Evolutionary conservation across 2,329 filamentous ascomycete genomes (phyloP).

Genomic region (Ascochyta pisi): DNA sequence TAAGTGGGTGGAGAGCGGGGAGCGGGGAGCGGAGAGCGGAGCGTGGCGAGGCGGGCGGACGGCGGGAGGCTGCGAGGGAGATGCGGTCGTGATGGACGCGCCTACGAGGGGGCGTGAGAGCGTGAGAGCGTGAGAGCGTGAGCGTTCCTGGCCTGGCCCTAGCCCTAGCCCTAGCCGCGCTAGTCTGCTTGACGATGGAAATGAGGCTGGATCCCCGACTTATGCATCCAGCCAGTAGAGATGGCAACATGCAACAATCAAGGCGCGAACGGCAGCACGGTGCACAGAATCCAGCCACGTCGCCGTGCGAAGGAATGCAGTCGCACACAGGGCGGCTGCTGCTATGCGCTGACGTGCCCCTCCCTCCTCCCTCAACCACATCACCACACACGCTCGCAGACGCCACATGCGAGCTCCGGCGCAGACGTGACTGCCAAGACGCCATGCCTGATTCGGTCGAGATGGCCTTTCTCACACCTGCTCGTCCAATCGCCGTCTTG

Average conservation of each 20-base stretch:
- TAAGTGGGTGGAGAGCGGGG: slow-evolving; percentile 22
- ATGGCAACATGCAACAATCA: too few relatives aligned
- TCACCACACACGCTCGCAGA: slow-evolving; percentile 1
- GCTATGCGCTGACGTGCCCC: background rate
- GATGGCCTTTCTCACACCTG: background rate
- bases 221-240: slow-evolving; percentile 7
- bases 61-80: slow-evolving; percentile 14
- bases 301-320: background rate
- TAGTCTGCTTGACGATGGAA: background rate
- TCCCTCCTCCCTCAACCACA: background rate
- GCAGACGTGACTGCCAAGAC: slow-evolving; percentile 4
- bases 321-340: background rate
- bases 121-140: background rate
- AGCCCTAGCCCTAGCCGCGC: background rate
- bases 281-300: background rate
- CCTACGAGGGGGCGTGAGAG: background rate
- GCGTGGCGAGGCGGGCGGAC: background rate
- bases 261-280: too few relatives aligned
- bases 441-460: slow-evolving; percentile 2
- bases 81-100: slow-evolving; percentile 28
- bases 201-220: slow-evolving; percentile 2
- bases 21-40: too few relatives aligned
- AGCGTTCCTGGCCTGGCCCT: slow-evolving; percentile 9
- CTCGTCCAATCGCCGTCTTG: slow-evolving; percentile 11
- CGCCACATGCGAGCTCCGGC: background rate